Conservation (phyloP, 768 basidiomycete species). For the Trametes sanguinea region DNA sequence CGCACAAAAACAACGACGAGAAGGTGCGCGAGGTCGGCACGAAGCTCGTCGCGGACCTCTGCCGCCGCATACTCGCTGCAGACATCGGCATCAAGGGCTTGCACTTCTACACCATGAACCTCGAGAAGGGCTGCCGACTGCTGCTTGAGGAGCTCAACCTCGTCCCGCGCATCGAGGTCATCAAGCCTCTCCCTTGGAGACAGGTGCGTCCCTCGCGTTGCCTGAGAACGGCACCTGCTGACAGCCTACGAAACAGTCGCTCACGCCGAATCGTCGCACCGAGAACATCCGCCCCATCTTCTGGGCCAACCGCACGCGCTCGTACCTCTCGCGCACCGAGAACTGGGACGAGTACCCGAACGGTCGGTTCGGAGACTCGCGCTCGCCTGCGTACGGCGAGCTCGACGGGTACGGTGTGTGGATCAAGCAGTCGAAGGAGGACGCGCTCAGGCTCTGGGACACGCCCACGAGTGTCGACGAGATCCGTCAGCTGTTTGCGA, state of each 20-base stretch:
- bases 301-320: constrained; percentile 96
- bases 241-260: constrained; percentile 52
- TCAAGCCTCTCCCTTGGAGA: constrained; percentile 97
- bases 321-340: constrained; percentile 93
- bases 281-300: constrained; percentile 98
- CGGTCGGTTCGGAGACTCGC: constrained; percentile 96
- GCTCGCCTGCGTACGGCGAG: constrained; percentile 98
- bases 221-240: neutral
- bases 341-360: constrained; percentile 99
- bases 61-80: constrained; percentile 77
- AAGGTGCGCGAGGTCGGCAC: constrained; percentile 91
- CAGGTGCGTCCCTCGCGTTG: constrained; percentile 55
- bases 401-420: constrained; percentile 94
- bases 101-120: constrained; percentile 97
- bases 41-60: constrained; percentile 94
- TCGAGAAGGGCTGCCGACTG: constrained; percentile 95
- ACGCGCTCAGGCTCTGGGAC: constrained; percentile 88
- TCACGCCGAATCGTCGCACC: constrained; percentile 87
- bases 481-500: constrained; percentile 71
- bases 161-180: constrained; percentile 83
- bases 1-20: constrained; percentile 90
- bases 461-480: constrained; percentile 68
- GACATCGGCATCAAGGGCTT: constrained; percentile 84
- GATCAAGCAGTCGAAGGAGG: constrained; percentile 90
- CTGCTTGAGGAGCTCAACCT: constrained; percentile 89